phyloP scores from a whole-genome alignment of 163 green algal genomes.

The Prototheca wickerhamii region DNA sequence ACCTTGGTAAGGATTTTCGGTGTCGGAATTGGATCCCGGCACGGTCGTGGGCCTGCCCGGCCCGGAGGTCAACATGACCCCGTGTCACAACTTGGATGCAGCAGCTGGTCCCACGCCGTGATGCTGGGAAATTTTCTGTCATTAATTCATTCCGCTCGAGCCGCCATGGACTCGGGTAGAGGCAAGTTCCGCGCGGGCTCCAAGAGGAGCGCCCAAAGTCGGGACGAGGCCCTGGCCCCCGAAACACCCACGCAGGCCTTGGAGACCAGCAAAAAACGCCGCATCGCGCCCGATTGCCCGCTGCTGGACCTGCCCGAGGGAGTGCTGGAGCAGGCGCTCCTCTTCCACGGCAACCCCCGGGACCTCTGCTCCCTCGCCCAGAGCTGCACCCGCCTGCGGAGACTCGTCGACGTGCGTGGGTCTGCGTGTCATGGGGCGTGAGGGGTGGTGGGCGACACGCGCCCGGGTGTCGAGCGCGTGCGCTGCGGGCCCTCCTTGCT shows the following conservation, averaged over 20 bases:
- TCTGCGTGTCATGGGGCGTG: too few species aligned
- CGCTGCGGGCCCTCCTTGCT: neutral
- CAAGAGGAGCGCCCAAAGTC: neutral
- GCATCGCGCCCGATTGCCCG: neutral
- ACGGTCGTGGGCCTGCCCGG: too few species aligned
- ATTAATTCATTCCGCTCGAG: neutral
- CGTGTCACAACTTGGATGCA: too few species aligned
- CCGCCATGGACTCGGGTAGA: neutral
- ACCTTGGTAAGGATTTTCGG: too few species aligned
- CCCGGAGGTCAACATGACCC: too few species aligned
- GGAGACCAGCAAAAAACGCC: neutral
- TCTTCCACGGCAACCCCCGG: neutral
- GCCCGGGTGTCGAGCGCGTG: neutral
- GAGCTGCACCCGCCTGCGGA: neutral
- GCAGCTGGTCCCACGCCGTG: too few species aligned
- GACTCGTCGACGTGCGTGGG: neutral
- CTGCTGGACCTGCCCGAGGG: constrained; percentile 6
- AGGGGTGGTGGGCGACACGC: neutral
- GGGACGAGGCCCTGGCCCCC: neutral
- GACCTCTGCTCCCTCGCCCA: constrained; percentile 4
- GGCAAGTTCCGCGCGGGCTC: neutral
- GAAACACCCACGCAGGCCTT: neutral
- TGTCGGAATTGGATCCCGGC: too few species aligned
- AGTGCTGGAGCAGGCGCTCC: constrained; percentile 1
- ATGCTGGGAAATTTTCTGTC: too few species aligned